Base-by-base conservation (phyloP, 2,329 filamentous ascomycete species). In the Dothidotthia symphoricarpi region DNA sequence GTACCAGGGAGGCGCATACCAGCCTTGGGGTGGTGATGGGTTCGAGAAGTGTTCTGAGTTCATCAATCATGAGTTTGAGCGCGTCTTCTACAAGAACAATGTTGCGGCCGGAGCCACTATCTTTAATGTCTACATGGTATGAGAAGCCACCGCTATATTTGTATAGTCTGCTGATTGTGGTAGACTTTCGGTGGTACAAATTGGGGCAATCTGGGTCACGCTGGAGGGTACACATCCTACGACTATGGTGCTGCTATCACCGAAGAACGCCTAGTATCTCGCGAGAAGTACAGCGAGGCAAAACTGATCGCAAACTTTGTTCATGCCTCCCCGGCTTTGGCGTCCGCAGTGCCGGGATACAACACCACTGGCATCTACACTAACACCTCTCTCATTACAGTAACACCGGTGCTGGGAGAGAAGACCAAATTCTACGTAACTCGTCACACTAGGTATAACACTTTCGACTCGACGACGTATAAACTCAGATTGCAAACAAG, bases 21-120 rank as follows among this genome's bases (percentile, higher is more conserved):
- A 87, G 54, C 78, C 81, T 0, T 89, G 84, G 77, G 86, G 84
- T 33, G 85, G 85, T 14, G 66, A 71, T 16, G 83, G 84, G 0
- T 85, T 85, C 34, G 80, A 77, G 1, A 68, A 80, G 39, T 91
- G 86, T 51, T 71, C 78, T 3, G 67, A 71, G 2, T 72, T 88
- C 10, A 68, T 85, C 8, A 85, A 86, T 43, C 71, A 82, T 13
- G 82, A 89, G 49, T 88, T 87, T 43, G 80, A 84, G 43, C 72
- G 85, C 14, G 80, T 90, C 0, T 86, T 88, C 54, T 85, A 88
- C 62, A 90, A 89, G 72, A 86, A 88, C 51, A 75, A 80, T 43
- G 76, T 81, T 24, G 78, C 79, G 15, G 76, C 80, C 10, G 81
- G 80, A 0, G 75, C 80, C 1, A 79, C 76, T 0, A 78, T 89